phyloP scores from a whole-genome alignment of 2,329 filamentous ascomycete species.

The Pestalotiopsis sp. region DNA sequence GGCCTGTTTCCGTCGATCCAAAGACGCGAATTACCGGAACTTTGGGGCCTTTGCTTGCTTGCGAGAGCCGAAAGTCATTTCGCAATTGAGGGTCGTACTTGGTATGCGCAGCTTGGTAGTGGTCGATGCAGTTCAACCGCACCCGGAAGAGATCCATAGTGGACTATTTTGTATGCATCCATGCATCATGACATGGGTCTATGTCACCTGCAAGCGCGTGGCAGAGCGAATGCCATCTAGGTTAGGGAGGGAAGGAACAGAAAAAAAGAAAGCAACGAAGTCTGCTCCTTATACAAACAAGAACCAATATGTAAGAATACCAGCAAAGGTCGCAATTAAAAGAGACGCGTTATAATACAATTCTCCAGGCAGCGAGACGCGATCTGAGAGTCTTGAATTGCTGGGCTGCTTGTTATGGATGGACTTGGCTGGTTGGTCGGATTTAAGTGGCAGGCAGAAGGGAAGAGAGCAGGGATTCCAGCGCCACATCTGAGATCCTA shows the following conservation, averaged over 20 bases:
- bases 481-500: not conserved
- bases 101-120: conserved; percentile 83
- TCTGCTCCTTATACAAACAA: not conserved
- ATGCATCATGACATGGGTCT: conserved; percentile 16
- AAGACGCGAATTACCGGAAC: conserved; percentile 90
- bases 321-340: not conserved
- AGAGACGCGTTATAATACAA: not conserved
- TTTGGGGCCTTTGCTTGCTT: conserved; percentile 66
- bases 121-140: conserved; percentile 92
- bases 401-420: not conserved
- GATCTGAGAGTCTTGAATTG: not conserved
- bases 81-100: conserved; percentile 80
- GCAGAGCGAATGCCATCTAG: not conserved
- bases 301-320: not conserved
- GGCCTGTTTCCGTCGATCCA: conserved; percentile 89
- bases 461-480: not conserved
- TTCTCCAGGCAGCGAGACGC: not conserved
- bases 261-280: not conserved
- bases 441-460: not conserved
- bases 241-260: not conserved
- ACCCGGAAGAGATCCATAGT: conserved; percentile 78
- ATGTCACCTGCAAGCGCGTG: conserved; percentile 1
- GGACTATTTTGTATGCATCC: conserved; percentile 15
- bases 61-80: conserved; percentile 61
- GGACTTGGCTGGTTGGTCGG: not conserved